Evolutionary conservation across 2,329 filamentous ascomycete species (phyloP).

Genomic region (Lasiodiplodia theobromae): DNA sequence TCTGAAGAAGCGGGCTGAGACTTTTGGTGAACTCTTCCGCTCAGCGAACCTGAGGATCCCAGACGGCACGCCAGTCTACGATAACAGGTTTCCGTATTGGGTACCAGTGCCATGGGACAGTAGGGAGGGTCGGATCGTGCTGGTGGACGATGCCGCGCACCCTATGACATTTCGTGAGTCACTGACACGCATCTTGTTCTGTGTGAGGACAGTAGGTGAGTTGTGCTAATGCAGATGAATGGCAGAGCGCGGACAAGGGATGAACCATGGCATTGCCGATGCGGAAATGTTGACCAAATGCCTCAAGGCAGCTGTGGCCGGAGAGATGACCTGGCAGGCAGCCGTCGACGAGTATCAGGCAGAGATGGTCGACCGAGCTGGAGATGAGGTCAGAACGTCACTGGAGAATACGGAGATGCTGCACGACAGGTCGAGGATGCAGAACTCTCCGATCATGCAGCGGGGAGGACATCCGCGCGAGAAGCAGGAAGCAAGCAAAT

Average conservation of each 20-base stretch:
- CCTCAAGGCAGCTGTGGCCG: conserved; percentile 26
- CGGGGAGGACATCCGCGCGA: conserved; percentile 39
- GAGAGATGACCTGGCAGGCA: conserved; percentile 30
- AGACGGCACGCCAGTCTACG: conserved; percentile 43
- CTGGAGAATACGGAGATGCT: conserved; percentile 44
- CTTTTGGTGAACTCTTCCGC: conserved; percentile 46
- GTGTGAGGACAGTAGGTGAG: too few relatives aligned
- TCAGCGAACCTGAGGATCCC: conserved; percentile 49
- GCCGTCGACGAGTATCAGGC: conserved; percentile 39
- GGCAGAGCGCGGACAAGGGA: conserved; percentile 54
- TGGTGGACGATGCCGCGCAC: conserved; percentile 51
- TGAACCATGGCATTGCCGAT: conserved; percentile 57
- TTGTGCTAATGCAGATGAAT: not conserved
- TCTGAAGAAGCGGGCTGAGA: conserved; percentile 39
- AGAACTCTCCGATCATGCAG: conserved; percentile 43
- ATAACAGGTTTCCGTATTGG: conserved; percentile 46
- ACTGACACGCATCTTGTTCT: too few relatives aligned
- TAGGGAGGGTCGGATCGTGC: conserved; percentile 38
- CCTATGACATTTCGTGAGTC: conserved; percentile 47
- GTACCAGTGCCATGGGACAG: conserved; percentile 45
- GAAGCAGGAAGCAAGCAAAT: not conserved
- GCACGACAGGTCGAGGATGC: conserved; percentile 48
- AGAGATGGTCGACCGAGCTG: conserved; percentile 51
- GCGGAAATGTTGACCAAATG: conserved; percentile 42
- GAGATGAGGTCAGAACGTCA: conserved; percentile 42